Base-by-base conservation (phyloP, 768 basidiomycete genomes). In the Boletus edulis region DNA sequence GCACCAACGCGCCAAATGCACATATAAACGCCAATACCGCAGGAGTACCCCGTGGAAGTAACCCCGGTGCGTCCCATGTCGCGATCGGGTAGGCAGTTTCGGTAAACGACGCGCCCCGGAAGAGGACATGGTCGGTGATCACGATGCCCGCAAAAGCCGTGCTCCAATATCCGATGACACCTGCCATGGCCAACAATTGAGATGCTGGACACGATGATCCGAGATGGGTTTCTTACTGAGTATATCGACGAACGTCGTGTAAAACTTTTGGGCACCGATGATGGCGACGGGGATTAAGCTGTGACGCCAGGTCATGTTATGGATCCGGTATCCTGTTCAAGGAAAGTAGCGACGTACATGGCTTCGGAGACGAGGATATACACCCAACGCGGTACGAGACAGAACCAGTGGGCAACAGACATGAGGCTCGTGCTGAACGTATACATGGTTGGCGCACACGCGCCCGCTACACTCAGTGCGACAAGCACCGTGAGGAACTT, bases 381-480 rank as follows among this genome's bases (percentile, higher is more conserved):
- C 8, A 81, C 67, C 70, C 76, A 81, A 35, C 80, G 73, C 6
- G 80, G 80, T 18, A 79, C 67, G 35, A 65, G 55, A 34, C 65
- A 57, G 44, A 75, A 71, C 60, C 65, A 67, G 10, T 55, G 55
- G 7, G 67, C 60, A 15, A 76, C 57, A 11, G 75, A 64, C 76
- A 77, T 76, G 51, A 77, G 65, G 42, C 76, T 78, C 18, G 80
- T 76, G 18, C 75, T 72, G 61, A 77, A 80, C 13, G 78, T 77
- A 64, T 85, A 85, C 73, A 84, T 81, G 38, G 81, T 81, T 0
- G 82, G 83, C 2, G 81, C 81, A 38, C 79, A 78, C 46, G 83
- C 82, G 55, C 78, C 79, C 11, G 79, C 77, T 35, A 83, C 76
- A 47, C 74, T 78, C 49, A 85, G 68, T 22, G 83, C 81, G 43